phyloP scores from a whole-genome alignment of 768 basidiomycete genomes.

The Dentipellis sp. region DNA sequence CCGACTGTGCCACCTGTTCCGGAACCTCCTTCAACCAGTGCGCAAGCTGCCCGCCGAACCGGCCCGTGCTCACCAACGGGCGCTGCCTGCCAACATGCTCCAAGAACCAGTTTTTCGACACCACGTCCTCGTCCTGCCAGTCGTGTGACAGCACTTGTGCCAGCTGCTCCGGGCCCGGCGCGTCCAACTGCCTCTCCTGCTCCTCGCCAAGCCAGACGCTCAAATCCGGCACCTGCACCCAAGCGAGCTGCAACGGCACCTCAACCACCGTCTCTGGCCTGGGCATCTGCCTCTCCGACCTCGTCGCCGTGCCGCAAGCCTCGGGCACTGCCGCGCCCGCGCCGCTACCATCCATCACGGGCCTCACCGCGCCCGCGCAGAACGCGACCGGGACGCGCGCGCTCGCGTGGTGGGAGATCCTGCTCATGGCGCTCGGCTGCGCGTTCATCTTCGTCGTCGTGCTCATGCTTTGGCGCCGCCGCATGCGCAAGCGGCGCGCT shows the following conservation, averaged over 20 bases:
- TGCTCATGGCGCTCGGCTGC: constrained; percentile 75
- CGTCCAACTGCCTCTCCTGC: constrained; percentile 67
- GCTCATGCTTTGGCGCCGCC: constrained; percentile 62
- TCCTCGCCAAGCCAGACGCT: constrained; percentile 55
- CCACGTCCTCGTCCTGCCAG: constrained; percentile 51
- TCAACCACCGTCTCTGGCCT: constrained; percentile 56
- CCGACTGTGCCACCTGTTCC: constrained; percentile 78
- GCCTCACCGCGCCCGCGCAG: constrained; percentile 43
- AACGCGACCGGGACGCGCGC: constrained; percentile 15
- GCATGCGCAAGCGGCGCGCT: constrained; percentile 57
- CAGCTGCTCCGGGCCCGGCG: constrained; percentile 64
- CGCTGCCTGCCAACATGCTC: constrained; percentile 74
- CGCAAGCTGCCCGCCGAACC: constrained; percentile 52
- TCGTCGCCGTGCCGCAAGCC: constrained; percentile 44
- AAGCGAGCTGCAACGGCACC: constrained; percentile 46
- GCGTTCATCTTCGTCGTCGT: constrained; percentile 67
- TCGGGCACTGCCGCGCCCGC: constrained; percentile 30
- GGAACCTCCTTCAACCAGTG: constrained; percentile 78
- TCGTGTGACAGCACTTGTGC: constrained; percentile 71
- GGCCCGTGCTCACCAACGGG: constrained; percentile 67
- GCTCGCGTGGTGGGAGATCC: constrained; percentile 76
- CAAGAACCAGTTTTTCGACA: constrained; percentile 65
- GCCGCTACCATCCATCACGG: constrained; percentile 48
- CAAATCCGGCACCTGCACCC: constrained; percentile 52
- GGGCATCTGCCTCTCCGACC: constrained; percentile 72